phyloP scores from a whole-genome alignment of 371 early-diverging fungal genomes.

The Actinomortierella ambigua region DNA sequence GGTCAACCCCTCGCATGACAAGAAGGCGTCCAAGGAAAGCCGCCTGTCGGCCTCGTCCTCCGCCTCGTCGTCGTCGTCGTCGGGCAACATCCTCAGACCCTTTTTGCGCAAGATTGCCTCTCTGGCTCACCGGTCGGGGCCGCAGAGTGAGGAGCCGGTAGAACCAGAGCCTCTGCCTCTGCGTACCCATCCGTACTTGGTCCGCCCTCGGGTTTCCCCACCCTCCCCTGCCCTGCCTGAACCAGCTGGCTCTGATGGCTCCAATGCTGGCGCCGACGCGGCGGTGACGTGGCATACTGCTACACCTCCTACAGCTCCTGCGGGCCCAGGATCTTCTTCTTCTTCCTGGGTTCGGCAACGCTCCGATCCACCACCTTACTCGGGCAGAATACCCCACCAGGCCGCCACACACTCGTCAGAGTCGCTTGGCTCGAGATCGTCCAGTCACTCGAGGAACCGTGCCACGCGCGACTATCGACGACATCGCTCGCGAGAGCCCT shows the following conservation, averaged over 20 bases:
- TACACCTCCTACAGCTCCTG: too few species aligned
- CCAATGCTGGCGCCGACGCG: too few species aligned
- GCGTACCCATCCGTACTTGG: conserved; percentile 39
- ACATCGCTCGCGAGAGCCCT: conserved; percentile 40
- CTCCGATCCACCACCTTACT: too few species aligned
- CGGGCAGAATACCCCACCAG: too few species aligned
- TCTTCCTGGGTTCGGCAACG: too few species aligned
- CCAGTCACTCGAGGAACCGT: neutral
- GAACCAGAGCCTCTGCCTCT: conserved; percentile 28
- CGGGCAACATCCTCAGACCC: conserved; percentile 30
- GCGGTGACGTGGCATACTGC: too few species aligned
- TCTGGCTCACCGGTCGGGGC: conserved; percentile 26
- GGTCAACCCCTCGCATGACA: conserved; percentile 17
- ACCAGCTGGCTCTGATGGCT: too few species aligned
- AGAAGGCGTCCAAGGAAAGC: conserved; percentile 4
- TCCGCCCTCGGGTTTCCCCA: conserved; percentile 36
- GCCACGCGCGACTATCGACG: conserved; percentile 25
- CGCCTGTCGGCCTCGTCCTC: conserved; percentile 8
- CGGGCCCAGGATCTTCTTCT: too few species aligned
- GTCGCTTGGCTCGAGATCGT: too few species aligned
- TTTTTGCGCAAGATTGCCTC: conserved; percentile 43
- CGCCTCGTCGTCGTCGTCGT: neutral
- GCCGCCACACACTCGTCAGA: too few species aligned
- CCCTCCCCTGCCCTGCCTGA: conserved; percentile 11
- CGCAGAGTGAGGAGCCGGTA: conserved; percentile 1